Percentiles rank a stretch among this genome's conserved stretches.
Evolutionary conservation across 306 rosid genomes (phyloP).

Genomic region (Pueraria montana): DNA sequence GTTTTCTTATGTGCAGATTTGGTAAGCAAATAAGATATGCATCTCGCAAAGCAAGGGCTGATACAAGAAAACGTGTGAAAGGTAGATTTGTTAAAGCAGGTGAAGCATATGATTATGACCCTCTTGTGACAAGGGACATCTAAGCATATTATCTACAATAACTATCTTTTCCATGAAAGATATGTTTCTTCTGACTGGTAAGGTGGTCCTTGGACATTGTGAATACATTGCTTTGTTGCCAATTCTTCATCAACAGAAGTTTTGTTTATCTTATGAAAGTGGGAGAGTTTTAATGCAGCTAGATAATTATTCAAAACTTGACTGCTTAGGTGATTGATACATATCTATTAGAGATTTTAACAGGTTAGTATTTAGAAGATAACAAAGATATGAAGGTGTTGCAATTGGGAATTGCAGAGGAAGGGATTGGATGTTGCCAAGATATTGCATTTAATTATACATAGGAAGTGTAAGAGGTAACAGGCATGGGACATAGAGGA

Average conservation of each 20-base stretch:
- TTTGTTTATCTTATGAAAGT: slow-evolving; percentile 23
- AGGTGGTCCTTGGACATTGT: slow-evolving; percentile 38
- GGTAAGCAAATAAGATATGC: slow-evolving; percentile 95
- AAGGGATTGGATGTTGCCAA: slow-evolving; percentile 24
- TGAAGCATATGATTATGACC: slow-evolving; percentile 84
- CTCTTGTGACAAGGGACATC: slow-evolving; percentile 55
- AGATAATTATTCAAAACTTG: slow-evolving; percentile 30
- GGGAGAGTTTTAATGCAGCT: slow-evolving; percentile 34
- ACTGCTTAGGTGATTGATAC: slow-evolving; percentile 31
- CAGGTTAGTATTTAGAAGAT: slow-evolving; percentile 48
- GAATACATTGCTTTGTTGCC: slow-evolving; percentile 40
- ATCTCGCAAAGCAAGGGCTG: slow-evolving; percentile 94
- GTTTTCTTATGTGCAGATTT: slow-evolving; percentile 66
- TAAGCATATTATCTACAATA: slow-evolving; percentile 49
- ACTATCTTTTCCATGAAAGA: slow-evolving; percentile 44
- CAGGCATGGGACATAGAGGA: slow-evolving; percentile 29
- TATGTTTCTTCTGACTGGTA: slow-evolving; percentile 43
- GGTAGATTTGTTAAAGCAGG: slow-evolving; percentile 92
- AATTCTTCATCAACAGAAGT: not conserved
- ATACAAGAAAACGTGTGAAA: slow-evolving; percentile 89
- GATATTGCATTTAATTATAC: slow-evolving; percentile 35
- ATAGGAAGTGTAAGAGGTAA: slow-evolving; percentile 29
- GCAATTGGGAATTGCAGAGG: slow-evolving; percentile 41
- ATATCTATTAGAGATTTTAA: slow-evolving; percentile 45
- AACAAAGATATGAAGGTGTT: slow-evolving; percentile 33